A percentile compares a stretch with the other conserved stretches of the same genome.
These are phyloP conservation scores for Calycina herbarum DNA, from an alignment of 2,329 filamentous ascomycete species.

Conservation along the genomic window DNA sequence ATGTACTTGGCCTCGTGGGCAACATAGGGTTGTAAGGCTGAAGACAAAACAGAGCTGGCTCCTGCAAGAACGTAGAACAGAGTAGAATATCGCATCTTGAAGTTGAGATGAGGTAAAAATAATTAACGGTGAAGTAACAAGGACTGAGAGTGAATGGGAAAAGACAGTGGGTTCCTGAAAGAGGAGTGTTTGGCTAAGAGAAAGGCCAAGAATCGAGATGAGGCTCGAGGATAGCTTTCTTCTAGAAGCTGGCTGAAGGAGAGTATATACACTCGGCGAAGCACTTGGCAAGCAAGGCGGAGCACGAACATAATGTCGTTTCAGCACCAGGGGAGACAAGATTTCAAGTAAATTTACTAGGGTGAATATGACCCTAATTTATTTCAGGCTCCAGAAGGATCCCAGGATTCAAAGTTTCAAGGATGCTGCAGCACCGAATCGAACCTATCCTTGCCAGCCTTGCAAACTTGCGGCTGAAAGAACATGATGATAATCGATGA, in stretches of 20 bases:
- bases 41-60: constrained; percentile 9
- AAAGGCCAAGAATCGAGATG: background rate
- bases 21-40: constrained; percentile 11
- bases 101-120: background rate
- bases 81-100: constrained; percentile 8
- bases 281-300: background rate
- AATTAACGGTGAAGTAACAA: background rate
- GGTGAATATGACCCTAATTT: background rate
- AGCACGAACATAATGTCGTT: constrained; percentile 1
- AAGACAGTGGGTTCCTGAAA: background rate
- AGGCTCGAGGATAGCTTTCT: background rate
- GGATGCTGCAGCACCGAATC: background rate
- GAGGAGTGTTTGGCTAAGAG: background rate
- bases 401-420: background rate
- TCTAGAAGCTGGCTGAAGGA: background rate
- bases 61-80: constrained; percentile 10
- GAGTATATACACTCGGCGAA: background rate
- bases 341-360: background rate
- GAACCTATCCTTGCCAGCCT: background rate
- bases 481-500: too few relatives aligned
- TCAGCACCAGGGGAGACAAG: background rate
- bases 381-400: background rate
- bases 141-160: background rate
- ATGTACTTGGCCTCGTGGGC: constrained; percentile 8
- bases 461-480: background rate